A percentile compares a stretch with the other conserved stretches of the same genome.
phyloP scores from a whole-genome alignment of 1,284 basidiomycete species.

The Psilocybe mexicana region DNA sequence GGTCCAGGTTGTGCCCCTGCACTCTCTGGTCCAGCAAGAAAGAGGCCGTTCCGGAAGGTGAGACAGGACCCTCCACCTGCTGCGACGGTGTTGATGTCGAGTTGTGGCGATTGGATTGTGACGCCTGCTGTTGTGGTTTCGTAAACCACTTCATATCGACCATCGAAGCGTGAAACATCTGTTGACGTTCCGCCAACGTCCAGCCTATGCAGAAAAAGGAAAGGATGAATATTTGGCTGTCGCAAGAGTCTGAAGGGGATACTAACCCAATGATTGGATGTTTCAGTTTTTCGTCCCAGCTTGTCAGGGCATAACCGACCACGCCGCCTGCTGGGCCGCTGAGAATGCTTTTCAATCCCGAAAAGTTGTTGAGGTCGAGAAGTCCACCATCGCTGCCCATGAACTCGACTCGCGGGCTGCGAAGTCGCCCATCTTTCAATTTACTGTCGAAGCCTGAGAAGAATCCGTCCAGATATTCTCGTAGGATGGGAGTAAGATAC shows the following conservation, averaged over 20 bases:
- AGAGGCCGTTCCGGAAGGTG: slow-evolving; percentile 79
- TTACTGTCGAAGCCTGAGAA: slow-evolving; percentile 85
- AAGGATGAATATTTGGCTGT: not conserved
- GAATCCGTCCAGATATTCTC: slow-evolving; percentile 89
- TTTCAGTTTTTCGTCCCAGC: slow-evolving; percentile 70
- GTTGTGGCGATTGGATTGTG: slow-evolving; percentile 85
- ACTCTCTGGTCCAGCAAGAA: slow-evolving; percentile 81
- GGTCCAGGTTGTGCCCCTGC: slow-evolving; percentile 87
- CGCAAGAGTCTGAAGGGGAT: not conserved
- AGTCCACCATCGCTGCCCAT: slow-evolving; percentile 90
- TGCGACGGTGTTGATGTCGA: slow-evolving; percentile 88
- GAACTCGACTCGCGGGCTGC: slow-evolving; percentile 71
- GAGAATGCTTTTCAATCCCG: slow-evolving; percentile 85
- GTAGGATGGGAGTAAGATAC: slow-evolving; percentile 90
- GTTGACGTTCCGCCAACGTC: slow-evolving; percentile 90
- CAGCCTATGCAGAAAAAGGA: slow-evolving; percentile 40
- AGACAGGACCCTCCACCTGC: slow-evolving; percentile 87
- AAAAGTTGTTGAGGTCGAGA: slow-evolving; percentile 84
- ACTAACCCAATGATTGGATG: slow-evolving; percentile 75
- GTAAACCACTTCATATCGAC: slow-evolving; percentile 84
- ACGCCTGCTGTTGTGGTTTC: slow-evolving; percentile 92
- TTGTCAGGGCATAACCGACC: slow-evolving; percentile 84
- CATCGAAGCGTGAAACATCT: slow-evolving; percentile 87
- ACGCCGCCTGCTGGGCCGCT: slow-evolving; percentile 90
- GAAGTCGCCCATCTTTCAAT: slow-evolving; percentile 48